Evolutionary conservation across 208 protist genomes (phyloP), one percentile per base, ranked within the genome.

Genomic region (Borovskyia barvae): DNA sequence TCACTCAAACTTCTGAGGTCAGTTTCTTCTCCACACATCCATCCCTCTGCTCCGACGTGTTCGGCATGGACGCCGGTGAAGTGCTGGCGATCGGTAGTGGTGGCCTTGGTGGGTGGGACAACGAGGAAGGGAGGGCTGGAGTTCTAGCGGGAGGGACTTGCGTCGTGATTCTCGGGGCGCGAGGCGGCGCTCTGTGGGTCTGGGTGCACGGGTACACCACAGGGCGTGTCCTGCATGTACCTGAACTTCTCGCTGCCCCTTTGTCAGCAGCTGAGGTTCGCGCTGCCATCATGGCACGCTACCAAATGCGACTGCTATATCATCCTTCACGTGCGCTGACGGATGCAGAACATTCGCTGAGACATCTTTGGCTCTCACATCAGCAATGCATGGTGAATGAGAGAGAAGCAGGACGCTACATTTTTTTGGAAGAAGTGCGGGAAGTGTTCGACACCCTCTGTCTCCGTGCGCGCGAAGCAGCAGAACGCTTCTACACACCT

Each of bases 11-110:
- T 2, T 52, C 67, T 0, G 75, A 80, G 35, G 79, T 92, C 29
- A 42, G 26, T 22, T 91, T 75, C 70, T 90, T 92, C 56, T 87
- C 80, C 11, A 90, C 85, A 0, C 82, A 90, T 41, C 69, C 74
- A 0, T 56, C 29, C 12, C 53, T 90, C 1, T 86, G 78, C 54
- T 75, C 80, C 0, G 69, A 73, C 6, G 68, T 87, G 1, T 94
- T 92, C 53, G 83, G 75, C 0, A 50, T 92, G 4, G 43, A 35
- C 7, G 80, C 87, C 22, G 85, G 72, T 12, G 66, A 92, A n/a
- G 66, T 68, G 5, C n/a, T 90, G 8, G 70, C 70, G 36, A 61
- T 75, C n/a, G 53, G 59, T 3, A 43, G 39, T 14, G n/a, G 71
- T 64, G 30, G 26, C 48, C 25, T 28, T 85, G 70, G 61, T 36